Evolutionary conservation across 805 yeast genomes (phyloP).

Genomic region (Yarrowia divulgata): DNA sequence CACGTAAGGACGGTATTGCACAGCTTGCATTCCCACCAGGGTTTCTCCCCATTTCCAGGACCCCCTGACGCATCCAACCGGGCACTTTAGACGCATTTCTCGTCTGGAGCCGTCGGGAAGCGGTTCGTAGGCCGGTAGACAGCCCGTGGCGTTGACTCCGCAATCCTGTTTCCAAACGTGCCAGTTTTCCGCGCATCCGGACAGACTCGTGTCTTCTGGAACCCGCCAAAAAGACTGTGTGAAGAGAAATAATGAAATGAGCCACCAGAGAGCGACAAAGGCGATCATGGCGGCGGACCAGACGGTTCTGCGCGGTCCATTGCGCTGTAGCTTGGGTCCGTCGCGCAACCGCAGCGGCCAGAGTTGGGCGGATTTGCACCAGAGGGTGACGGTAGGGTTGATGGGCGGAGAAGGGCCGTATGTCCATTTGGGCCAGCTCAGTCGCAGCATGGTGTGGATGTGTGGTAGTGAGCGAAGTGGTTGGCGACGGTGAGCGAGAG

Average conservation of each 20-base stretch:
- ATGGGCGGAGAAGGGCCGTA: conserved; percentile 19
- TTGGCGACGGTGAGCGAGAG: not conserved
- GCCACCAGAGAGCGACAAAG: conserved; percentile 27
- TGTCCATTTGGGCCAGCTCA: conserved; percentile 35
- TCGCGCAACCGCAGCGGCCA: conserved; percentile 9
- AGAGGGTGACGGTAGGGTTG: conserved; percentile 22
- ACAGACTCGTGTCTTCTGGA: conserved; percentile 22
- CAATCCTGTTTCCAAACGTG: conserved; percentile 30
- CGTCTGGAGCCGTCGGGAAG: conserved; percentile 5
- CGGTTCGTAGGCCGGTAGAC: conserved; percentile 16
- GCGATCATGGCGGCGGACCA: not conserved
- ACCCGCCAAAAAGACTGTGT: conserved; percentile 25
- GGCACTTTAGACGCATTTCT: conserved; percentile 64
- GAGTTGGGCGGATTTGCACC: conserved; percentile 21
- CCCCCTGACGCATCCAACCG: conserved; percentile 83
- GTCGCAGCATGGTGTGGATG: not conserved
- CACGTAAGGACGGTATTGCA: conserved; percentile 73
- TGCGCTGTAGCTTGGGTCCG: conserved; percentile 5
- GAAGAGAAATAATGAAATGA: not conserved
- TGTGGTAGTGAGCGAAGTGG: too few relatives aligned
- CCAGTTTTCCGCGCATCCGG: conserved; percentile 25
- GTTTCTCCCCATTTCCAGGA: conserved; percentile 77
- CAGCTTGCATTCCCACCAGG: conserved; percentile 71
- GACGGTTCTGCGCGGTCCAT: not conserved
- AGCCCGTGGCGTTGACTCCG: conserved; percentile 22